Evolutionary conservation across 2,329 filamentous ascomycete genomes (phyloP), one percentile per base, ranked within the genome.

Genomic region (Ophiobolus disseminans): DNA sequence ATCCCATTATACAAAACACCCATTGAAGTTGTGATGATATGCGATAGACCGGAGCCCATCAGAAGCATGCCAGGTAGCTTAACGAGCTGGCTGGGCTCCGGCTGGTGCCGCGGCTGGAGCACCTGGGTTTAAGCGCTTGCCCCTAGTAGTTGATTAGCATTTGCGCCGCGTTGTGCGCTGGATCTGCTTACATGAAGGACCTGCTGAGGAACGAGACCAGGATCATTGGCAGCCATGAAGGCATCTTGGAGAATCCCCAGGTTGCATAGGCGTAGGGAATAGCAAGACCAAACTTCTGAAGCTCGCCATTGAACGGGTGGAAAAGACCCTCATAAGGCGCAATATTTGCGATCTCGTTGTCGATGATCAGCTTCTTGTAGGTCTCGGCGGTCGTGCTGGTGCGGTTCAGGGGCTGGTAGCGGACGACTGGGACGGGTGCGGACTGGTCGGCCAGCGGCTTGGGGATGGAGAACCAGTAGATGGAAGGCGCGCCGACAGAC

Each of bases 151-250:
- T 16, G 10, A 34, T 66, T 48, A 68, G 60, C 14, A 45, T 22
- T 11, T 20, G 5, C 13, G 6, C 14, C 1, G 1, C 10, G 9
- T 2, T 19, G 11, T 8, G 10, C 13, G 7, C 7, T 5, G 2
- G 10, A 0, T 6, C 10, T 6, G 2, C 87, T 82, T 77, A 91
- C 89, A 92, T 91, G 73, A 92, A 82, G 48, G 79, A 82, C 68
- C 89, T 82, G 80, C 86, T 90, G 56, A 88, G 66, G 70, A 92
- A 85, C 43, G 86, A 89, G 61, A 93, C 80, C 39, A 83, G 69
- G 60, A 93, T 80, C 89, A 93, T 92, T 67, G 91, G 86, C 45
- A 84, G 75, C 89, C 89, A 93, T 60, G 80, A 85, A 3, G 85
- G 85, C 57, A 86, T 77, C 70, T 78, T 75, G 25, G 78, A 75